Base-by-base conservation (phyloP, 257 asterid genomes). In the Solanum medicagineum region DNA sequence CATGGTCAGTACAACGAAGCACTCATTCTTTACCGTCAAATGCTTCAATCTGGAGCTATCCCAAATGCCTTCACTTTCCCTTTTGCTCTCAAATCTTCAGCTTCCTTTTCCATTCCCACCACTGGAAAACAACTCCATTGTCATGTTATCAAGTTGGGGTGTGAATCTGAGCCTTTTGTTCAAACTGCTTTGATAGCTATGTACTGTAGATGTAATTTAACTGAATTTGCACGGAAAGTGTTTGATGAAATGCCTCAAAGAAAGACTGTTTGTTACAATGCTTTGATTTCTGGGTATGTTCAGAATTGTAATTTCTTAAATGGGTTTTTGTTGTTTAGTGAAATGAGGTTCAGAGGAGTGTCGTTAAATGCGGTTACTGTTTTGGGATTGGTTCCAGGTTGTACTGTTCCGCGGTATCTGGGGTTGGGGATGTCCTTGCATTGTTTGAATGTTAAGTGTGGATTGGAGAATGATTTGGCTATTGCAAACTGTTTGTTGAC, bases 31-130 rank as follows among this genome's bases (percentile, higher is more conserved):
- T 95, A 94, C 92, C 90, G 91, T 82, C 91, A 90, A 87, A 94
- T 95, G 97, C 93, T 96, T 86, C 93, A 92, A 4, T 93, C 95
- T 51, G 92, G 91, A 80, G 89, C 90, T 85, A 57, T 85, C 84
- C 97, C 98, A 0, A 92, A 92, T 88, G 94, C 98, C 86, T 96
- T 93, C 96, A 94, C 98, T 65, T 94, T 93, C 83, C 97, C 99
- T 36, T 96, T 94, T 87, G 71, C 88, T 59, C 93, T 93, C 91
- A 96, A 96, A 89, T 96, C 98, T 73, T 88, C 93, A 14, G 92
- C 97, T 81, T 87, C 95, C 24, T 86, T 93, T 19, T 87, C 91
- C 73, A 88, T 93, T 85, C 92, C 92, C 14, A 10, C 84, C 47
- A 62, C 93, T 26, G 97, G 94, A 59, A 26, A 87, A 26, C 92